Percentiles rank a stretch among this genome's conserved stretches.
These are phyloP conservation scores for Rosa hybrid DNA, from an alignment of 331 rosid genomes.

Conservation along the genomic window DNA sequence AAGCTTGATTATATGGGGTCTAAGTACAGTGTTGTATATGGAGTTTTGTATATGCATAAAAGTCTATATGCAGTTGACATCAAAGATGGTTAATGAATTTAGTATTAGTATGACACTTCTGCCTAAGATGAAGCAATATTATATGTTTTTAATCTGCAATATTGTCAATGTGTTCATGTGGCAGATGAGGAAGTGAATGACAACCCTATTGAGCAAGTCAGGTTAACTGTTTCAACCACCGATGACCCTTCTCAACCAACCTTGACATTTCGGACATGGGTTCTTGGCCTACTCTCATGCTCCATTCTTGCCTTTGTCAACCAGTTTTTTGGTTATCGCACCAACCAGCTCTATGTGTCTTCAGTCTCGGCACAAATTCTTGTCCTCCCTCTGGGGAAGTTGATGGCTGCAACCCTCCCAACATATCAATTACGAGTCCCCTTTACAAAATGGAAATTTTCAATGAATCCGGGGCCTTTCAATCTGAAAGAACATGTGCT, in stretches of 20 bases:
- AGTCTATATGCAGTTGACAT: background rate
- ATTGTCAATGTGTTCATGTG: background rate
- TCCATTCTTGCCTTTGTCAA: constrained; percentile 64
- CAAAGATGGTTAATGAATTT: background rate
- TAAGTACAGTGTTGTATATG: background rate
- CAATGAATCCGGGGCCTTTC: constrained; percentile 84
- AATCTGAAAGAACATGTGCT: constrained; percentile 78
- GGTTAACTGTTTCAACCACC: constrained; percentile 64
- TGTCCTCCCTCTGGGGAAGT: constrained; percentile 69
- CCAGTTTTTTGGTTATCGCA: constrained; percentile 67
- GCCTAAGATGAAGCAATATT: background rate
- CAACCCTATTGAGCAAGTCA: constrained; percentile 75
- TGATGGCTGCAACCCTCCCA: constrained; percentile 84
- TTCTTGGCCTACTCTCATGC: constrained; percentile 67
- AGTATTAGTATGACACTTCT: background rate
- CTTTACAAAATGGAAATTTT: constrained; percentile 50
- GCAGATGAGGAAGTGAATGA: constrained; percentile 62
- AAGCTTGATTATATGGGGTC: background rate
- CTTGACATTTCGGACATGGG: constrained; percentile 86
- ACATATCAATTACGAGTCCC: constrained; percentile 33
- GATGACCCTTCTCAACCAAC: constrained; percentile 68
- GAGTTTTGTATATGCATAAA: background rate
- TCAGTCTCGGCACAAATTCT: constrained; percentile 74
- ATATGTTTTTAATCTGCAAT: background rate
- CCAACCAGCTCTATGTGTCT: constrained; percentile 47